A percentile compares a stretch with the other conserved stretches of the same genome.
phyloP scores from a whole-genome alignment of 805 yeast species.

The Metschnikowia lunata region DNA sequence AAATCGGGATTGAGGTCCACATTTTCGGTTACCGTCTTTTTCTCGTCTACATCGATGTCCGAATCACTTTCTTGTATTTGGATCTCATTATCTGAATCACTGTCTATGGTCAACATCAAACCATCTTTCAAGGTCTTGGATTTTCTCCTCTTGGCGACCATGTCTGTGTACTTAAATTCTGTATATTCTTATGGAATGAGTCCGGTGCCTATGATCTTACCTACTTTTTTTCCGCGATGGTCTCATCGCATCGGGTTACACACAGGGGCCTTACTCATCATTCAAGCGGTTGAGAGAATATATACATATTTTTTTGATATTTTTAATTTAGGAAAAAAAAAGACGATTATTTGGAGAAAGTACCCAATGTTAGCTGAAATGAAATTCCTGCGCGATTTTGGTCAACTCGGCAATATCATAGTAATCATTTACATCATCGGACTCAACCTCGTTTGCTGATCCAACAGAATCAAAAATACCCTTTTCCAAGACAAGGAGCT shows the following conservation, averaged over 20 bases:
- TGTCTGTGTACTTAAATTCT: background rate
- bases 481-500: slow-evolving; percentile 34
- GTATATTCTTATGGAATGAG: background rate
- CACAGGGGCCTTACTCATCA: too few relatives aligned
- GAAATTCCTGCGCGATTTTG: slow-evolving; percentile 21
- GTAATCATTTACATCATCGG: slow-evolving; percentile 25
- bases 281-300: too few relatives aligned
- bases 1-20: slow-evolving; percentile 70
- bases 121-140: slow-evolving; percentile 32
- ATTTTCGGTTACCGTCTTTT: slow-evolving; percentile 13
- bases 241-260: background rate
- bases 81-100: slow-evolving; percentile 56
- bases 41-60: slow-evolving; percentile 23
- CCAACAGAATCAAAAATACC: slow-evolving; percentile 15
- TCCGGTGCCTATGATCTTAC: background rate
- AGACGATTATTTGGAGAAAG: too few relatives aligned
- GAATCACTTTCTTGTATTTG: slow-evolving; percentile 16
- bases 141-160: slow-evolving; percentile 14
- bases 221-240: slow-evolving; percentile 7
- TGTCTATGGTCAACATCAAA: slow-evolving; percentile 72
- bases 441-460: slow-evolving; percentile 14
- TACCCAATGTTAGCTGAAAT: slow-evolving; percentile 4
- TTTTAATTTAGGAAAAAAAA: too few relatives aligned
- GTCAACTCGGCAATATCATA: slow-evolving; percentile 27
- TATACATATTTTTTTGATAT: too few relatives aligned